Evolutionary conservation across 495 filamentous ascomycete genomes (phyloP).

Genomic region (Penicillium flavigenum): DNA sequence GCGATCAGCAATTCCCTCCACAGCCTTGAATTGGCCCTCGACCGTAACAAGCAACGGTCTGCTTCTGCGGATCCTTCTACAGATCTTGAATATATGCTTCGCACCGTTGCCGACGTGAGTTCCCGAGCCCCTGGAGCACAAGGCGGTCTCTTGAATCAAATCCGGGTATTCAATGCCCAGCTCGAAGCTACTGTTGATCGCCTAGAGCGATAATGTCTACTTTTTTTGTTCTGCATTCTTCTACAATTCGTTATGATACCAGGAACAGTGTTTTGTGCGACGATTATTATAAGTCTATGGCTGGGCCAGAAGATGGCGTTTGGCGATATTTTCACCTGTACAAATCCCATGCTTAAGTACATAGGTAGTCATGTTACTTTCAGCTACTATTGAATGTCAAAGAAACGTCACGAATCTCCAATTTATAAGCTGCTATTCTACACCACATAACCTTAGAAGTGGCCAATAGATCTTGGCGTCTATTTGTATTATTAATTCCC

Average conservation of each 20-base stretch:
- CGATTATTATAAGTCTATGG: conserved; percentile 1
- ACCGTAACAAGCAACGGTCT: conserved; percentile 40
- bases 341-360: not conserved
- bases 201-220: conserved; percentile 26
- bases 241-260: conserved; percentile 12
- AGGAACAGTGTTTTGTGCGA: not conserved
- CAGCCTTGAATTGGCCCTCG: conserved; percentile 45
- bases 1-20: conserved; percentile 49
- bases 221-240: conserved; percentile 1
- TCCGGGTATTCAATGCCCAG: conserved; percentile 46
- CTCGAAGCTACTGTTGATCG: conserved; percentile 38
- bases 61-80: conserved; percentile 23
- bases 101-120: conserved; percentile 44
- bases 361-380: not conserved
- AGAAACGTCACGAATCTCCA: not conserved
- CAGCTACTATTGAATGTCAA: not conserved
- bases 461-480: no score
- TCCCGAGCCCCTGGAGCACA: conserved; percentile 37
- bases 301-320: conserved; percentile 12
- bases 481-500: not conserved
- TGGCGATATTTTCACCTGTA: not conserved
- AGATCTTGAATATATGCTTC: conserved; percentile 46
- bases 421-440: no score
- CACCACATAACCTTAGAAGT: no score
- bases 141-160: conserved; percentile 44